Conservation (phyloP, 768 basidiomycete genomes). For the Suillus subaureus region DNA sequence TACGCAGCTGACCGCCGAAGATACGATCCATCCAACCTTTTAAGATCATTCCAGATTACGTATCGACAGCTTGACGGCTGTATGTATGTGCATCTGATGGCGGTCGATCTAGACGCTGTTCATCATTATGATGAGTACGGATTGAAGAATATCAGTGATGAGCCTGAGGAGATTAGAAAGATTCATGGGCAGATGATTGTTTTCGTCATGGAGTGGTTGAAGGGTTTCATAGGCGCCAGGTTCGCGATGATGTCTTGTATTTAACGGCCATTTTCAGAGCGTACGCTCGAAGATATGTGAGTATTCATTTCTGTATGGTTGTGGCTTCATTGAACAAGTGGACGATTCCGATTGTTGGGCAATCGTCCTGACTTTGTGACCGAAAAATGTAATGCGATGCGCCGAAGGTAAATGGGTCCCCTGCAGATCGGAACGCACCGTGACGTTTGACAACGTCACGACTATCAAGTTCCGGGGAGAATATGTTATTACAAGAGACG, state of each 20-base stretch:
- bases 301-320: background rate
- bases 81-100: background rate
- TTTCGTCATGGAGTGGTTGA: constrained; percentile 80
- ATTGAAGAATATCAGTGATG: constrained; percentile 54
- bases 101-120: constrained; percentile 52
- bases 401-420: background rate
- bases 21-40: constrained; percentile 79
- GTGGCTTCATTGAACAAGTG: background rate
- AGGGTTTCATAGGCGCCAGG: constrained; percentile 37
- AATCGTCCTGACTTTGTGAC: background rate
- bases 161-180: constrained; percentile 76
- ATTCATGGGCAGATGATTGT: constrained; percentile 80
- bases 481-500: background rate
- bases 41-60: constrained; percentile 83
- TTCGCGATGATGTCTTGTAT: background rate
- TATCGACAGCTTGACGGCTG: constrained; percentile 12
- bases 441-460: background rate
- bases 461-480: background rate
- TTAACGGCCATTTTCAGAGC: background rate
- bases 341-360: background rate
- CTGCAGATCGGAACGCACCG: background rate
- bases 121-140: constrained; percentile 81
- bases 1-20: constrained; percentile 67
- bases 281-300: background rate
- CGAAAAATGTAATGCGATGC: background rate